Evolutionary conservation across 2,329 filamentous ascomycete genomes (phyloP), one percentile per base, ranked within the genome.

Genomic region (Camillea tinctor): DNA sequence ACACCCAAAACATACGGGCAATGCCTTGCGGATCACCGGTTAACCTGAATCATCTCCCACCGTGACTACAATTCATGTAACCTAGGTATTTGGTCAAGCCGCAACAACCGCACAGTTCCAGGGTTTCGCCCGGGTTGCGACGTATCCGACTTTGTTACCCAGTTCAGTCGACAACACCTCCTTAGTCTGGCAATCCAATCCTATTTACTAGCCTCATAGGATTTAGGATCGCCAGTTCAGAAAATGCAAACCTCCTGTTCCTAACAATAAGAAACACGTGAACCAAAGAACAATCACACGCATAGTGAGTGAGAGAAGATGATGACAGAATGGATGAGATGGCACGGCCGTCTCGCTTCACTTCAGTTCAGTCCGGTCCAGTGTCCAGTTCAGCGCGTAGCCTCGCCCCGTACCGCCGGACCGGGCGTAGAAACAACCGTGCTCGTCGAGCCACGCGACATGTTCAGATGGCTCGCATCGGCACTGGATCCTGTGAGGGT

Each of bases 371-470:
- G 36, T n/a, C n/a, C 36, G n/a, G 36, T 6, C 6, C 36, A 44
- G 36, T n/a, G n/a, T 6, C 6, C 36, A 44, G 36, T n/a, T 44
- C 36, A 44, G 36, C 36, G 36, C 36, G 36, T 44, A n/a, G 36
- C 36, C 36, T 44, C 36, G 36, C 36, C 36, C 36, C 36, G 36
- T 44, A n/a, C 36, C 36, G 36, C 36, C 36, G 36, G 36, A 11
- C 17, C 36, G 36, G 36, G 36, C 36, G 36, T 52, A 22, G 22
- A 52, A 52, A 52, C 51, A 52, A 52, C 51, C 51, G 51, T 52
- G 51, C 51, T 52, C 51, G 23, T 26, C 51, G 21, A 52, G 22
- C 51, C 23, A 24, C 51, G 51, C 22, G 51, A 52, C 23, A 23
- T 13, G 19, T 52, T 22, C 6, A 26, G 51, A 19, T 24, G 20